These are phyloP conservation scores for Piper betle DNA, from an alignment of 164 flowering plant species.

Conservation along the genomic window DNA sequence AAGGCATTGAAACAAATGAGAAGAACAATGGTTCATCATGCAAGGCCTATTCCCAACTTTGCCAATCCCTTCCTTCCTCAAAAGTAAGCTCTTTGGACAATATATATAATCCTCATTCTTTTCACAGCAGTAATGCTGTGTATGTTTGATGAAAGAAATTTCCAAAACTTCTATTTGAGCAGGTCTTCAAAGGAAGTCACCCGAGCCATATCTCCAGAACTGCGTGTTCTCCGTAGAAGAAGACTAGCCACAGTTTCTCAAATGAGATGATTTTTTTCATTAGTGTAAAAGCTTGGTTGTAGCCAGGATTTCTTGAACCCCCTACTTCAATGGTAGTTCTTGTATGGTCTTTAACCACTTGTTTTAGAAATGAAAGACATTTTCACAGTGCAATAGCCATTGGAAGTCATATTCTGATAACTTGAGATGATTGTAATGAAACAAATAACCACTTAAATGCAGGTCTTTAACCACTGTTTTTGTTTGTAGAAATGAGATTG, in stretches of 20 bases:
- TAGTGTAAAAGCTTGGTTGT: slow-evolving; percentile 13
- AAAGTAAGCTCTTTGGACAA: slow-evolving; percentile 28
- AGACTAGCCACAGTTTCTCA: slow-evolving; percentile 25
- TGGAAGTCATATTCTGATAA: too few relatives aligned
- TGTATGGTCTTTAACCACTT: too few relatives aligned
- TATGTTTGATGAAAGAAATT: too few relatives aligned
- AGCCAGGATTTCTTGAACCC: neutral
- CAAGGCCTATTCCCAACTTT: slow-evolving; percentile 81
- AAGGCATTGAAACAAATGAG: slow-evolving; percentile 85
- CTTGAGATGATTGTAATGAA: too few relatives aligned
- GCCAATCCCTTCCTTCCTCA: slow-evolving; percentile 70
- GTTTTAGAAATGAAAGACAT: too few relatives aligned
- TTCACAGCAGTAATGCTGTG: neutral
- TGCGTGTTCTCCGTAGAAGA: slow-evolving; percentile 35
- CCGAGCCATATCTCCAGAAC: slow-evolving; percentile 65
- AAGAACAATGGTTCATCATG: slow-evolving; percentile 87
- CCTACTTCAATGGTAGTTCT: too few relatives aligned
- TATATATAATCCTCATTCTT: neutral
- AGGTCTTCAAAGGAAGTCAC: slow-evolving; percentile 68
- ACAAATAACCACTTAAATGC: too few relatives aligned
- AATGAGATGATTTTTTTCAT: slow-evolving; percentile 42
- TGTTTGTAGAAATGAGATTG: too few relatives aligned
- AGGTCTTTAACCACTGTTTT: too few relatives aligned
- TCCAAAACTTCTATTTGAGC: neutral
- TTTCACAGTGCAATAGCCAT: too few relatives aligned